A percentile compares a stretch with the other conserved stretches of the same genome.
phyloP scores from a whole-genome alignment of 2,329 filamentous ascomycete species.

The Dothideomycetes sp. region DNA sequence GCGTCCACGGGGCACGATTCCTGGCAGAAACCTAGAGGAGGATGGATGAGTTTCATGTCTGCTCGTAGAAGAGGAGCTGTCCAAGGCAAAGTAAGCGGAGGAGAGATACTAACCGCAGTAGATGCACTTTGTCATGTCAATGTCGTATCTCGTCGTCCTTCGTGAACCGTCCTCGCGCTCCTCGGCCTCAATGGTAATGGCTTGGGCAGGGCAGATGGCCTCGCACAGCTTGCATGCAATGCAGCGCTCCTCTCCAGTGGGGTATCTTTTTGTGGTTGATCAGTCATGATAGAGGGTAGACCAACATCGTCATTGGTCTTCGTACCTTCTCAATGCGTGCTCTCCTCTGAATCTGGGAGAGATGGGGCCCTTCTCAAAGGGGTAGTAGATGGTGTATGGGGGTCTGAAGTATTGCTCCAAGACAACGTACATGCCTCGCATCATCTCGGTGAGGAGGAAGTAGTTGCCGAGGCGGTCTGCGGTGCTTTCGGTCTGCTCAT shows the following conservation, averaged over 20 bases:
- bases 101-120: too few species aligned
- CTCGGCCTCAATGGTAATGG: slow-evolving; percentile 98
- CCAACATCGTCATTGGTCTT: background rate
- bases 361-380: slow-evolving; percentile 97
- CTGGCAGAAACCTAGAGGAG: slow-evolving; percentile 96
- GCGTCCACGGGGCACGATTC: slow-evolving; percentile 98
- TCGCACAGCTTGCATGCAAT: slow-evolving; percentile 99
- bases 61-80: too few species aligned
- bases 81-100: too few species aligned
- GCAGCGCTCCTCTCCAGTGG: slow-evolving; percentile 94
- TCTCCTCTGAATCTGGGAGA: slow-evolving; percentile 97
- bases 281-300: background rate
- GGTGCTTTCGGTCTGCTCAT: slow-evolving; percentile 64
- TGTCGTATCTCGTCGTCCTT: slow-evolving; percentile 94
- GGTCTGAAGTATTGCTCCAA: slow-evolving; percentile 97
- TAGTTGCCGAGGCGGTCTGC: slow-evolving; percentile 82
- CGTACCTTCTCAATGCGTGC: slow-evolving; percentile 71
- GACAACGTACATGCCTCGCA: slow-evolving; percentile 94
- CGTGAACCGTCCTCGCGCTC: slow-evolving; percentile 93
- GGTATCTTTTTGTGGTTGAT: slow-evolving; percentile 43
- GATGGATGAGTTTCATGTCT: too few species aligned
- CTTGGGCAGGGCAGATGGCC: slow-evolving; percentile 93
- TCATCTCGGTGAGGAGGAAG: slow-evolving; percentile 93
- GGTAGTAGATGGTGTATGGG: slow-evolving; percentile 98
- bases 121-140: slow-evolving; percentile 99